Evolutionary conservation across 345 rosid species (phyloP).

Genomic region (Syzygium grande): DNA sequence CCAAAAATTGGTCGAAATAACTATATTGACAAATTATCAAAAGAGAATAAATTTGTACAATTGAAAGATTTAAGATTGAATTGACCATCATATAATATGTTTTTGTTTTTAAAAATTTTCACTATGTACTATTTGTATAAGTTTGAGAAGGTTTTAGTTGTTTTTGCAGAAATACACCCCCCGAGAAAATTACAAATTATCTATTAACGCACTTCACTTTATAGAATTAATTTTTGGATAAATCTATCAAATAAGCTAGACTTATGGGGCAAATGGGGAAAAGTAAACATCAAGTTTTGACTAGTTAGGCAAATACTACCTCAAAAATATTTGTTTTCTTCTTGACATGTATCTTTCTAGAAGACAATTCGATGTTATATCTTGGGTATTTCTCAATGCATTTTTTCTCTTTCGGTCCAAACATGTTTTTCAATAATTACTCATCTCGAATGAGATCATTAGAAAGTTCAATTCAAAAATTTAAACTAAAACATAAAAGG

Average conservation of each 20-base stretch:
- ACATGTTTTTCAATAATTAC: neutral
- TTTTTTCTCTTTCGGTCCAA: neutral
- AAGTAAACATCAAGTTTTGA: neutral
- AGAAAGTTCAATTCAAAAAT: neutral
- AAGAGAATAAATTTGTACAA: neutral
- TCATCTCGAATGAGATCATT: neutral
- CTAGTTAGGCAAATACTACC: neutral
- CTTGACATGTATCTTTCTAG: neutral
- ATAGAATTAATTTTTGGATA: too few relatives aligned
- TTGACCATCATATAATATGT: neutral
- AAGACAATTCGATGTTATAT: neutral
- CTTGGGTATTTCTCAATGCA: neutral
- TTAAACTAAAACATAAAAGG: neutral
- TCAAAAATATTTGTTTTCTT: neutral
- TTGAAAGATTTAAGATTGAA: neutral
- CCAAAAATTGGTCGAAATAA: fast-evolving
- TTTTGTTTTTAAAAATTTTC: too few relatives aligned
- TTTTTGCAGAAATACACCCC: neutral
- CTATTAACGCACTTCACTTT: neutral
- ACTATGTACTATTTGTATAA: neutral
- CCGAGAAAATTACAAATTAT: neutral
- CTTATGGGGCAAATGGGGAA: neutral
- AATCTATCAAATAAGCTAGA: too few relatives aligned
- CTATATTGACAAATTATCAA: fast-evolving
- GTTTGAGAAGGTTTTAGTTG: neutral